Evolutionary conservation across 2,329 filamentous ascomycete genomes (phyloP).

Genomic region (Corynespora cassiicola): DNA sequence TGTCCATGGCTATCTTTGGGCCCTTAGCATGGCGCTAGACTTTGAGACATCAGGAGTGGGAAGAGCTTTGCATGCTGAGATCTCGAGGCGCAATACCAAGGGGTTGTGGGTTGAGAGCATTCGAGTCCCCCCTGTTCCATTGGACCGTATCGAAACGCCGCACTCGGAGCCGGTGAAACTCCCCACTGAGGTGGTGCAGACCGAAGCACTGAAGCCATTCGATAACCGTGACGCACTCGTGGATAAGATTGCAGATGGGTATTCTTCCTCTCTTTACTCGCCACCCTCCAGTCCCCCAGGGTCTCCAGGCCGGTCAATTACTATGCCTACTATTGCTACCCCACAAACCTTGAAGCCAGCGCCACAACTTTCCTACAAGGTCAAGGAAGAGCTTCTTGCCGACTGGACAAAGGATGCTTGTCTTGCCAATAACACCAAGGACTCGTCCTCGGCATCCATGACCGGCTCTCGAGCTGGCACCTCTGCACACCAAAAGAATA

Average conservation of each 20-base stretch:
- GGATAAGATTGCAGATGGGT: conserved; percentile 74
- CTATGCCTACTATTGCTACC: conserved; percentile 63
- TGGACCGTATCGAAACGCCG: conserved; percentile 63
- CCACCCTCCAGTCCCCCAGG: conserved; percentile 73
- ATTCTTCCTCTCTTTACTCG: conserved; percentile 67
- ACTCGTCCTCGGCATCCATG: conserved; percentile 76
- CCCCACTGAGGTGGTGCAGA: conserved; percentile 32
- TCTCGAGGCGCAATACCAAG: conserved; percentile 74
- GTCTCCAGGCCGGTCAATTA: conserved; percentile 71
- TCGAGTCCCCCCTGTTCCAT: conserved; percentile 69
- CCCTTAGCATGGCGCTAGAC: conserved; percentile 76
- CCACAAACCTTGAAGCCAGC: conserved; percentile 32
- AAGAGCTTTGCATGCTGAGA: conserved; percentile 75
- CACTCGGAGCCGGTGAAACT: conserved; percentile 29
- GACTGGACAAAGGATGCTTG: conserved; percentile 82
- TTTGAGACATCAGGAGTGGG: conserved; percentile 75
- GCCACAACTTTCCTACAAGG: conserved; percentile 66
- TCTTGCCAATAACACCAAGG: conserved; percentile 69
- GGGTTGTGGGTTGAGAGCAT: conserved; percentile 81
- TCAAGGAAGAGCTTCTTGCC: conserved; percentile 77
- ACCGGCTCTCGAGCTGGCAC: conserved; percentile 70
- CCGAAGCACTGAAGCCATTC: conserved; percentile 69
- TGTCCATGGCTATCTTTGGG: conserved; percentile 89
- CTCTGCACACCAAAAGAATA: conserved; percentile 36
- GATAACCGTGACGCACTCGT: conserved; percentile 75